Evolutionary conservation across 2,329 filamentous ascomycete genomes (phyloP), one percentile per base, ranked within the genome.

Genomic region (Trichoderma aggressivum): DNA sequence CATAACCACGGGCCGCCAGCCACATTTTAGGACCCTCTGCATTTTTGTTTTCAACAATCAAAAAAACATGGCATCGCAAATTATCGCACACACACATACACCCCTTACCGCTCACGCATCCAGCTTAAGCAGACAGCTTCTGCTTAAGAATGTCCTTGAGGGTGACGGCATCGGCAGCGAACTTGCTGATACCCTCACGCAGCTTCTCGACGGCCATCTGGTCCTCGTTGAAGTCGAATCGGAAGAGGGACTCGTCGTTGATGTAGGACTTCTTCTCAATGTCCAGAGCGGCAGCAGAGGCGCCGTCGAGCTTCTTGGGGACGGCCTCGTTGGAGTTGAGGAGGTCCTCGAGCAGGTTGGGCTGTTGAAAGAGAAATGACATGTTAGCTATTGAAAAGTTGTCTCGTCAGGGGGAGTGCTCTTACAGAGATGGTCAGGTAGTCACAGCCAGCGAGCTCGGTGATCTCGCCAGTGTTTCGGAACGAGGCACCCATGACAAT

Each of bases 401-500:
- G 11, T 21, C 14, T 47, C 34, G 5, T 30, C 10, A 7, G 14
- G 34, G 0, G 36, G 14, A 2, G 21, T 18, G 39, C n/a, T 30
- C 91, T 79, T 87, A 94, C 92, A 53, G 96, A 93, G 84, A 99
- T 99, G 82, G 96, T 99, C 79, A 99, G 88, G 89, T 99, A 99
- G 85, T 99, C 96, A 83, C 94, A 98, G 81, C 96, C 96, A 81
- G 95, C 95, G 74, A 99, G 90, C 88, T 99, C 96, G 61, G 94
- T 98, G 84, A 99, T 97, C 88, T 99, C 96, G 80, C 96, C 96
- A 74, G 86, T 86, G 88, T 92, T 98, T 83, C 96, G 91, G 94
- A 99, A 99, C 53, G 94, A 98, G 77, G 96, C 96, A 81, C 96
- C 96, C 96, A 99, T 99, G 85, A 99, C 96, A 79, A 98, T 98